Evolutionary conservation across 73 alveolate genomes (phyloP).

Genomic region (Tetrahymena borealis): DNA sequence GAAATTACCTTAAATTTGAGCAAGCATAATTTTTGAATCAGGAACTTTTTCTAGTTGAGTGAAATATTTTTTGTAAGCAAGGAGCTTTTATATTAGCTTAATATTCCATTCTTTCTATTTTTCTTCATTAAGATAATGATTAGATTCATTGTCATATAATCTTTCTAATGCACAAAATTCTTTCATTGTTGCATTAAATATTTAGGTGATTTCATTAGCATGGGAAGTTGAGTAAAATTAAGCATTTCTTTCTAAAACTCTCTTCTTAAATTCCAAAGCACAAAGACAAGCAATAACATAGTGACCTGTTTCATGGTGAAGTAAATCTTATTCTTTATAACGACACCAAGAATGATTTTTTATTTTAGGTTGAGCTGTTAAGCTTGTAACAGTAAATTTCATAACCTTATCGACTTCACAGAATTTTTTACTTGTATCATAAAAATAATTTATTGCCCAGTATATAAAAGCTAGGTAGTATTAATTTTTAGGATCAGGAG

Average conservation of each 20-base stretch:
- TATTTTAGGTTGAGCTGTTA: neutral
- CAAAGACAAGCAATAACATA: conserved; percentile 38
- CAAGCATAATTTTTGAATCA: neutral
- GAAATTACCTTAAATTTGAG: neutral
- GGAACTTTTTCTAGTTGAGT: neutral
- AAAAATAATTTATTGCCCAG: neutral
- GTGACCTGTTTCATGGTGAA: conserved; percentile 43
- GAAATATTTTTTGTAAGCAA: neutral
- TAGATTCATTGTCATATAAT: neutral
- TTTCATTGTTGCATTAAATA: neutral
- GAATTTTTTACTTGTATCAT: neutral
- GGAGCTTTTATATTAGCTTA: neutral
- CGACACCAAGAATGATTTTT: conserved; percentile 20
- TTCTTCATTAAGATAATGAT: neutral
- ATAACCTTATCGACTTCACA: neutral
- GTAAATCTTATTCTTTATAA: conserved; percentile 21
- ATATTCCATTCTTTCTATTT: neutral
- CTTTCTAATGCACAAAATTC: neutral
- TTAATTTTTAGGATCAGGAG: neutral
- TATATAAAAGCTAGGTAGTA: neutral
- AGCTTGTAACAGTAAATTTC: neutral
- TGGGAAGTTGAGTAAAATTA: neutral
- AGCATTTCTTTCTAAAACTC: neutral
- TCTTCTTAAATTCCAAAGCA: conserved; percentile 27
- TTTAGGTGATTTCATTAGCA: neutral